Base-by-base conservation (phyloP, 1,284 basidiomycete species). In the Ganoderma lucidum region DNA sequence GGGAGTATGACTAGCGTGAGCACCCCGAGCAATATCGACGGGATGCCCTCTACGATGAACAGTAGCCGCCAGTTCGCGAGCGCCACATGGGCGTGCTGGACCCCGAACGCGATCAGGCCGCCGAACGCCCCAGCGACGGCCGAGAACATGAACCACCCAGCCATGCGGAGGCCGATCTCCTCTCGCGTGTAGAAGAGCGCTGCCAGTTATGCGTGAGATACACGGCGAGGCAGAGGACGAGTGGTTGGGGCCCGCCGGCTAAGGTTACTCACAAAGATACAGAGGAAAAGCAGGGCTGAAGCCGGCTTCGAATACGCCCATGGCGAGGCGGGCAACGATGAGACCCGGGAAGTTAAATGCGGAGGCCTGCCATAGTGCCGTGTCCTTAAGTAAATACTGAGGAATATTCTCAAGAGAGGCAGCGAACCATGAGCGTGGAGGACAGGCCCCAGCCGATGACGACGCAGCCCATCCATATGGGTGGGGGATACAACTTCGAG, bases 121-220 rank as follows among this genome's bases (percentile, higher is more conserved):
- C 92, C 90, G 69, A 93, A 93, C 12, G 93, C 92, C 28, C 92
- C 92, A 48, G 93, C 90, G 12, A 93, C 90, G 2, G 92, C 90
- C 23, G 92, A 92, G 75, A 93, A 93, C 12, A 90, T 91, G 74
- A 93, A 93, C 91, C 91, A 94, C 76, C 89, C 87, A 3, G 91
- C 92, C 80, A 93, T 84, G 77, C 92, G 85, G 58, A 90, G 79
- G 19, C 92, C 93, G 73, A 92, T 86, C 78, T 94, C 92, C 6
- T 83, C 77, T 74, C 88, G 91, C 6, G 92, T 93, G 79, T 94
- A 94, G 77, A 90, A 94, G 66, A 92, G 35, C 10, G 63, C 63
- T 64, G 85, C 0, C 91, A 91, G 92, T 73, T n/a, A 37, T 42
- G 32, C 62, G 4, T 12, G 19, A 39, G 48, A 60, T 12, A 8